A percentile compares a stretch with the other conserved stretches of the same genome.
Evolutionary conservation across 2,329 filamentous ascomycete species (phyloP).

Genomic region (Gaeumannomyces tritici): DNA sequence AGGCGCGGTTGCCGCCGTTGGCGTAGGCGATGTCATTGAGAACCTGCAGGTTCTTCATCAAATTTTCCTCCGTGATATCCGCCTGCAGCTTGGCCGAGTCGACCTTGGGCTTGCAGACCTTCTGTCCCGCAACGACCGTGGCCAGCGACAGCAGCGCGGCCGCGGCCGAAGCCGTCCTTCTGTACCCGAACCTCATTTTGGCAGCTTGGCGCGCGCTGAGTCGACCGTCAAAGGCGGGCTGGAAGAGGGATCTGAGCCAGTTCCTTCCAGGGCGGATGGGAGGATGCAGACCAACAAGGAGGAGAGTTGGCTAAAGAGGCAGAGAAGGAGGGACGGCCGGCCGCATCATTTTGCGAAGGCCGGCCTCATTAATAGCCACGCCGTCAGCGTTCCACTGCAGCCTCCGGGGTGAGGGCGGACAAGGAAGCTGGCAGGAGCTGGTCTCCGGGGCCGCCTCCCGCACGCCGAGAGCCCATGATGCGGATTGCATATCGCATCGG

Average conservation of each 20-base stretch:
- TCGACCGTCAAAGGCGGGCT: not conserved
- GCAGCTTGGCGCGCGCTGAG: not conserved
- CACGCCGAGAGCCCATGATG: not conserved
- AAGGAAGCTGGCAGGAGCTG: not conserved
- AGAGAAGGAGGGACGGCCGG: not conserved
- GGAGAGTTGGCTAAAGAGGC: not conserved
- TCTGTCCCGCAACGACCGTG: not conserved
- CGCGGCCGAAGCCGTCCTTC: not conserved
- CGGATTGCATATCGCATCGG: not conserved
- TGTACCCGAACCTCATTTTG: not conserved
- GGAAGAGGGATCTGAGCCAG: not conserved
- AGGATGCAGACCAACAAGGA: not conserved
- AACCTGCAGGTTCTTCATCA: slow-evolving; percentile 34
- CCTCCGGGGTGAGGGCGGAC: not conserved
- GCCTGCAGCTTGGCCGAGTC: slow-evolving; percentile 28
- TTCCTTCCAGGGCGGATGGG: not conserved
- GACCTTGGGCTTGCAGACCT: slow-evolving; percentile 8
- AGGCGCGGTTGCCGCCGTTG: slow-evolving; percentile 46
- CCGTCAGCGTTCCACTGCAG: not conserved
- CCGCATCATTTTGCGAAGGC: not conserved
- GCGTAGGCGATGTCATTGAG: slow-evolving; percentile 35
- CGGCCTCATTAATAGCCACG: not conserved
- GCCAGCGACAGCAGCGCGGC: slow-evolving; percentile 2
- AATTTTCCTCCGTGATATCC: slow-evolving; percentile 26
- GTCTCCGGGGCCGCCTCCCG: not conserved